Base-by-base conservation (phyloP, 192 early-diverging fungal species). In the Umbelopsis ramanniana region DNA sequence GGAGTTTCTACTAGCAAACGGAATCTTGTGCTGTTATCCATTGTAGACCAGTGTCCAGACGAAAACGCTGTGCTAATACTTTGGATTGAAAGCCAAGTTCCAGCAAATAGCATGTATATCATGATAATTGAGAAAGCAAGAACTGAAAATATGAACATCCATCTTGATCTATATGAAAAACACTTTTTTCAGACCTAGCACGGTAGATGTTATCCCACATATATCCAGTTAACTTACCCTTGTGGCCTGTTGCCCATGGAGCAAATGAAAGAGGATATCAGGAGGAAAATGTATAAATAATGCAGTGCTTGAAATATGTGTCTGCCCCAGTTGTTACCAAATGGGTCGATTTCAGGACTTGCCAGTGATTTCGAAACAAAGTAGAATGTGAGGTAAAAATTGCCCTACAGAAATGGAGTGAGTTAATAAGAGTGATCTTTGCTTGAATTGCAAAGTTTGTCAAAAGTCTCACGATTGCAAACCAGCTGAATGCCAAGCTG, bases 401-500 rank as follows among this genome's bases (percentile, higher is more conserved):
- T 89, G 67, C 77, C 85, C 81, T 83, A 55, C 54, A 33, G 14
- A 67, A 50, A 11, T 21, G 23, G 53, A 26, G 23, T 29, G 22
- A 40, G 29, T 40, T 22, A 66, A 48, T 2, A 17, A 14, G 15
- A 15, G 5, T 17, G 3, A 37, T 9, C 8, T 12, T n/a, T 37
- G 17, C 19, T 22, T 11, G n/a, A 45, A n/a, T 24, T n/a, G 55
- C 14, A 21, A 33, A 29, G 3, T 3, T 3, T 52, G 6, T 21
- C 40, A 48, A 48, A 11, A 15, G 12, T 29, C 83, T 90, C 77
- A 85, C 91, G 47, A 94, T 79, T 5, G 87, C 81, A 69, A 94
- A 92, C 90, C 92, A 95, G 75, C 87, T 88, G 76, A 92, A 94
- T 0, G 86, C 24, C 47, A 93, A 70, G 46, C 87, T 90, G 75